Percentiles rank a stretch among this genome's conserved stretches.
phyloP scores from a whole-genome alignment of 768 basidiomycete genomes.

The Rhodotorula diobovata region DNA sequence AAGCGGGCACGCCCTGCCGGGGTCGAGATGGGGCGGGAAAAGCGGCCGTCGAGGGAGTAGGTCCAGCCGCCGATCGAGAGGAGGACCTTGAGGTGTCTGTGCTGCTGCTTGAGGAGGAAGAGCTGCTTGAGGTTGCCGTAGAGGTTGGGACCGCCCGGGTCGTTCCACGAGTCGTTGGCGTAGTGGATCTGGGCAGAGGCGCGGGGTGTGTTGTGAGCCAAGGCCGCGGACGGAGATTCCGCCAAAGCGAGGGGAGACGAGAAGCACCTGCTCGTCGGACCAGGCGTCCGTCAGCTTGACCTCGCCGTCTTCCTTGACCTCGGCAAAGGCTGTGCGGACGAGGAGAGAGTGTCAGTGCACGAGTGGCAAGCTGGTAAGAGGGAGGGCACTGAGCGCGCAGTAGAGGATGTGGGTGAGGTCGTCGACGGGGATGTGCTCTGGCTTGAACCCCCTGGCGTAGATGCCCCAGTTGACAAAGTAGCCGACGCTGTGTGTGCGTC shows the following conservation, averaged over 20 bases:
- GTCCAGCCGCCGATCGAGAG: constrained; percentile 96
- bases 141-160: constrained; percentile 70
- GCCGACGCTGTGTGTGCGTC: constrained; percentile 10
- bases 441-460: constrained; percentile 84
- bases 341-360: constrained; percentile 46
- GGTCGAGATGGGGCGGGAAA: constrained; percentile 73
- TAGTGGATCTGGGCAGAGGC: constrained; percentile 73
- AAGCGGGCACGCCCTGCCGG: constrained; percentile 65
- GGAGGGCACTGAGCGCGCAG: neutral
- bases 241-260: neutral
- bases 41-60: constrained; percentile 64
- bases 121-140: constrained; percentile 91
- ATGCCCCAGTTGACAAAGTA: constrained; percentile 52
- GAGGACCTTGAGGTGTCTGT: constrained; percentile 67
- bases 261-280: constrained; percentile 70
- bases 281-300: constrained; percentile 70
- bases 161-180: constrained; percentile 91
- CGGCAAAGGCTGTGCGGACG: constrained; percentile 73
- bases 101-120: constrained; percentile 78
- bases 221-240: neutral
- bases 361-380: neutral
- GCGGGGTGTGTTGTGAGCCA: neutral
- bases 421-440: constrained; percentile 70
- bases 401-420: constrained; percentile 62
- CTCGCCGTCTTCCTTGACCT: constrained; percentile 54